Evolutionary conservation across 2,329 filamentous ascomycete species (phyloP), one percentile per base, ranked within the genome.

Genomic region (Colletotrichum sojae): DNA sequence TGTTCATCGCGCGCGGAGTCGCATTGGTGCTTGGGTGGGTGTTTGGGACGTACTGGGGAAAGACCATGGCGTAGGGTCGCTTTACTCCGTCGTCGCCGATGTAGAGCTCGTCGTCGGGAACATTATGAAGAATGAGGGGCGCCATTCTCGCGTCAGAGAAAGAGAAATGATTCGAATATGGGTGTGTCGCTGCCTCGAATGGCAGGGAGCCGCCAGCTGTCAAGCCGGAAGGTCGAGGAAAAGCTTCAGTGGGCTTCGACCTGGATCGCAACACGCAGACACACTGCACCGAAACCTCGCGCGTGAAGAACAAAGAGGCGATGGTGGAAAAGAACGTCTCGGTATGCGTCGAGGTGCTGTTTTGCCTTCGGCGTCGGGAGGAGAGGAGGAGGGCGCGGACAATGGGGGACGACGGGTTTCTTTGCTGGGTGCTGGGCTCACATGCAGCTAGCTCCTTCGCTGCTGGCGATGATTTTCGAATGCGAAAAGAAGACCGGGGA

Each of bases 21-120:
- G 31, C 31, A 10, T 36, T 36, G 8, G 31, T 4, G 22, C 2
- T 25, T 25, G 22, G 2, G 31, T 36, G 31, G 31, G 31, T 36
- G 31, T 36, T 12, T 39, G 6, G 18, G 22, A 63, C 86, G 69
- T 84, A 91, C 89, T 89, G 86, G 75, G 88, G 86, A 75, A 89
- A 90, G 45, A 90, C 84, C 85, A 91, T 89, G 71, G 89, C 90
- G 76, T 91, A 92, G 2, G 90, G 90, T 70, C 90, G 82, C 77
- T 88, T 87, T 71, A 91, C 77, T 70, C 90, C 90, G 79, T 91
- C 90, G 61, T 90, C 88, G 66, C 90, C 90, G 6, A 89, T 81
- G 76, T 91, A 91, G 57, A 89, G 86, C 76, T 91, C 90, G 58
- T 91, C 89, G 72, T 91, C 89, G 65, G 89, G 89, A 71, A 91